Base-by-base conservation (phyloP, 2,329 filamentous ascomycete genomes). In the Arachnopeziza araneosa region DNA sequence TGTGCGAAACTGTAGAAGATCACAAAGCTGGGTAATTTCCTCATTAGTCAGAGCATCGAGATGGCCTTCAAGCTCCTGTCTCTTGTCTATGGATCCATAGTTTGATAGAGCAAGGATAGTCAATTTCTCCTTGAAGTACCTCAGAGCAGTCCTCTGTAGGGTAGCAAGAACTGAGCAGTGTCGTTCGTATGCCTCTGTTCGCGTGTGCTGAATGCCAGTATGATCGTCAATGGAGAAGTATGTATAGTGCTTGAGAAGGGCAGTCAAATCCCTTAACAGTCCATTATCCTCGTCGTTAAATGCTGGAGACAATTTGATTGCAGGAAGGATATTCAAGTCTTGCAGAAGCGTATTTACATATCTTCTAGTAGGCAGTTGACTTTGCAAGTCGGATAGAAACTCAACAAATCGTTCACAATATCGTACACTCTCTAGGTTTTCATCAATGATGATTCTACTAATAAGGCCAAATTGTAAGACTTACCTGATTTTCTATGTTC, bases 341-440 rank as follows among this genome's bases (percentile, higher is more conserved):
- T 89, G 87, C 17, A 98, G 75, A 50, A 99, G 77, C 1, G 90
- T 87, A 73, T 97, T 97, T 71, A 96, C 90, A 72, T 98, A 98
- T 74, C 95, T 86, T 67, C 95, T 83, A 2, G 96, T 99, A 0
- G 95, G 95, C 54, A 98, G 79, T 73, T 99, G 95, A 69, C 93
- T 97, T 73, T 96, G 86, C 22, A 99, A 77, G 72, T 99, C 95
- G 9, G 89, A 88, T 54, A 99, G 79, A 56, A 99, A 88, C 74
- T 99, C 95, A 56, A 95, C 76, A 64, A 98, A 93, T n/a, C 93
- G 85, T 74, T 98, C 93, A 72, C 91, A 96, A 74, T 97, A 99
- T 2, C 85, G 76, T 22, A 92, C 73, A 66, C 89, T 86, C 32
- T 92, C 88, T 75, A 74, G 63, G 51, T 52, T 54, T 36, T 63